Conservation (phyloP, 1,139 yeast genomes). For the Ogataea hybrid region DNA sequence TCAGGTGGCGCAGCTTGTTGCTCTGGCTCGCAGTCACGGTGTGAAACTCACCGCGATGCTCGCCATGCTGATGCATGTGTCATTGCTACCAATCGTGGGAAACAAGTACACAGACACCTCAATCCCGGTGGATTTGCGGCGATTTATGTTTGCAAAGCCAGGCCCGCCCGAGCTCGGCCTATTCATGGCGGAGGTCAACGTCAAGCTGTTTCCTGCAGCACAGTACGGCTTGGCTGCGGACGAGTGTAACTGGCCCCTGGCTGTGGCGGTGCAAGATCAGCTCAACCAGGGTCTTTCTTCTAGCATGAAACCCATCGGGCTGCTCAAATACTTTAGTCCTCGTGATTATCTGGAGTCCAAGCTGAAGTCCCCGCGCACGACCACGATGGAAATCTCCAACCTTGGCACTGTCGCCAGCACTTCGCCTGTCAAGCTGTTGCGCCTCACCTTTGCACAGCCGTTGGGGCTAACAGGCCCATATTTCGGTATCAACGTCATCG, state of each 20-base stretch:
- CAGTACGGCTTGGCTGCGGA: not conserved
- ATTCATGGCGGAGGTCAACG: conserved; percentile 14
- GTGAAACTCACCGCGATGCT: conserved; percentile 26
- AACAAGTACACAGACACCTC: conserved; percentile 11
- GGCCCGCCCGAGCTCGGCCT: conserved; percentile 14
- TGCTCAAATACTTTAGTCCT: conserved; percentile 11
- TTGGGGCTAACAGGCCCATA: conserved; percentile 8
- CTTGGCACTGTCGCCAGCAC: conserved; percentile 14
- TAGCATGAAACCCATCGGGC: conserved; percentile 12
- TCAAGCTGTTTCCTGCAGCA: conserved; percentile 12
- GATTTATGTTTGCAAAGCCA: conserved; percentile 5
- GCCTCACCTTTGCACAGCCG: conserved; percentile 18
- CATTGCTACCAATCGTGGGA: conserved; percentile 12
- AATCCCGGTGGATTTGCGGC: conserved; percentile 22
- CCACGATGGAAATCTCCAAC: conserved; percentile 21
- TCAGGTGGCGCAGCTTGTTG: conserved; percentile 7
- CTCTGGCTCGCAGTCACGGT: conserved; percentile 12
- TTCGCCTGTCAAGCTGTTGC: conserved; percentile 7
- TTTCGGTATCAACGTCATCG: conserved; percentile 13
- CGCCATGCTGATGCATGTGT: conserved; percentile 10
- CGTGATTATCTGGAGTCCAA: conserved; percentile 4
- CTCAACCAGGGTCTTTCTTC: conserved; percentile 1
- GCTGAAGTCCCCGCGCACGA: conserved; percentile 1
- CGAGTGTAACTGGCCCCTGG: conserved; percentile 16
- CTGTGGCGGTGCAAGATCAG: conserved; percentile 13